Evolutionary conservation across 441 rosid genomes (phyloP), one percentile per base, ranked within the genome.

Genomic region (Populus trichocarpa): DNA sequence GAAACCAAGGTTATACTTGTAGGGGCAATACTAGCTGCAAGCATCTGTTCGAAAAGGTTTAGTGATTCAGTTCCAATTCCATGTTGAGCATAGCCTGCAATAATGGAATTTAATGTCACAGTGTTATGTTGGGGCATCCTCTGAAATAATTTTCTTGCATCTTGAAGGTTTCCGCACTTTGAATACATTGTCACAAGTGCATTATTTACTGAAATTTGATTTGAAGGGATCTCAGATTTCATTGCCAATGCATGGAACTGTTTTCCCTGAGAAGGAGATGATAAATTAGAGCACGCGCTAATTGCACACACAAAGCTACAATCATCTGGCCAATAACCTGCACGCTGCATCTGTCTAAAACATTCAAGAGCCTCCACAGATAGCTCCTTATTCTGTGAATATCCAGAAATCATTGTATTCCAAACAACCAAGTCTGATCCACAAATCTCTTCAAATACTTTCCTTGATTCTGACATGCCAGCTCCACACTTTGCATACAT

Each of bases 351-450:
- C 79, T 83, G 77, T 74, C 77, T 82, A 40, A 95, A 93, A 85
- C 89, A 86, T 74, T 76, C 80, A 46, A 95, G 86, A 85, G 97
- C 97, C 82, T 88, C 90, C 75, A 88, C 92, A 18, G 89, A 88
- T 64, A 90, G 84, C 38, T 88, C 92, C 77, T 92, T 90, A 26
- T 88, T 83, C 82, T 84, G 84, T 0, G 97, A 91, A 78, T 92
- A 93, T 65, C 97, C 98, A 8, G 87, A 89, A 81, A 95, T 91
- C 94, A 93, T 88, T 0, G 96, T 92, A 82, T 95, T 95, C 99
- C 98, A 95, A n/a, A 92, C 86, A 84, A 92, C 92, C 79, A 88
- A 86, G 81, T 95, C 98, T 50, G 90, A 89, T 9, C 74, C 77
- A 11, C 59, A 36, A 81, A 90, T 85, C 87, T 92, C 98, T 67